Base-by-base conservation (phyloP, 78 protist species). In the Andalucia godoyi region DNA sequence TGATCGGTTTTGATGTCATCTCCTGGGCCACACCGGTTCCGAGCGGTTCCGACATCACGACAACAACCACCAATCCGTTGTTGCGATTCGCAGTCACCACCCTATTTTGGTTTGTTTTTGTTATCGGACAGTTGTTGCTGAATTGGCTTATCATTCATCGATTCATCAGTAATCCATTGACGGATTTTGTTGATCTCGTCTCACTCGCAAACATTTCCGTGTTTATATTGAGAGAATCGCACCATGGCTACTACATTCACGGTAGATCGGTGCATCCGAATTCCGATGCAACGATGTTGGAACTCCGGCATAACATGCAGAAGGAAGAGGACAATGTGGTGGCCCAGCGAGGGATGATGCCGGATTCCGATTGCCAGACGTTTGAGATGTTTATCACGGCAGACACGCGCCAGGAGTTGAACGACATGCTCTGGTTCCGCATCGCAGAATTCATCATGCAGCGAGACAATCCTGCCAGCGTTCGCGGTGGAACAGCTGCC, bases 221-320 rank as follows among this genome's bases (percentile, higher is more conserved):
- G 21, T 34, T 62, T n/a, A 4, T 59, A 40, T 25, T 73, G 52
- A 36, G 27, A 25, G 45, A 30, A 27, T 34, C 9, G 8, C 1
- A 15, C 21, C 43, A 49, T 47, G 71, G 79, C 6, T 73, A 37
- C 59, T 73, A 73, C 43, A 27, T 73, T 10, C 79, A 73, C 51
- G 79, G 79, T 7, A 18, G 43, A 30, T 41, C 57, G 1, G 61
- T 73, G 27, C 79, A 73, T 51, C 39, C 57, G 12, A 4, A 2
- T 40, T 32, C 69, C 17, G 79, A 73, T 33, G 58, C 55, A 18
- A 57, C 32, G 46, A 38, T 73, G 41, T 5, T 4, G 47, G 50
- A 53, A 50, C 21, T 73, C 53, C 57, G 36, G 23, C 64, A 10
- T 9, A 39, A 50, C 55, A 39, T 70, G 47, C 13, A 47, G 40